A percentile compares a stretch with the other conserved stretches of the same genome.
These are phyloP conservation scores for Podaxis rugospora DNA, from an alignment of 768 basidiomycete genomes.

Conservation along the genomic window DNA sequence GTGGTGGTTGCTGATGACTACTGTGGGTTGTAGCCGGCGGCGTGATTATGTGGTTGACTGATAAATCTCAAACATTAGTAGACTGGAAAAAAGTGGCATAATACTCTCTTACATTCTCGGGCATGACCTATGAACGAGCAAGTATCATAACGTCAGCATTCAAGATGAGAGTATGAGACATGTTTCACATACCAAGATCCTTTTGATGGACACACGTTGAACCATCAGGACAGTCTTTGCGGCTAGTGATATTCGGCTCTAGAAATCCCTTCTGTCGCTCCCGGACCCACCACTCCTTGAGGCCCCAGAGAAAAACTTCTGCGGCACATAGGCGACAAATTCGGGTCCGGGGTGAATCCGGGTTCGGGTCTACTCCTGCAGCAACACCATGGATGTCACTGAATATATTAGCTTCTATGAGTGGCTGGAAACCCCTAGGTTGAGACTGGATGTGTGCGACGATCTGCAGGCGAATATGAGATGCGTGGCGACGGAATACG, in stretches of 20 bases:
- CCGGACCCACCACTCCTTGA: conserved; percentile 80
- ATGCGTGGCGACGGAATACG: neutral
- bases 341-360: conserved; percentile 51
- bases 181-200: conserved; percentile 47
- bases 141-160: neutral
- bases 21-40: conserved; percentile 11
- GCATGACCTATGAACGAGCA: conserved; percentile 51
- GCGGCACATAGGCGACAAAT: conserved; percentile 73
- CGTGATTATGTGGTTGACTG: conserved; percentile 41
- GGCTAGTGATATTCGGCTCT: conserved; percentile 47
- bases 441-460: conserved; percentile 54
- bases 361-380: conserved; percentile 51
- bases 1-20: neutral
- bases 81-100: neutral
- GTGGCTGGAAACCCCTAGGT: conserved; percentile 57
- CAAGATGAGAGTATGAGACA: conserved; percentile 5
- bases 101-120: conserved; percentile 57
- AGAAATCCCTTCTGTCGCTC: conserved; percentile 69
- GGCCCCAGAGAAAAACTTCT: conserved; percentile 70
- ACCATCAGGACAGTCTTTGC: conserved; percentile 70
- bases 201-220: conserved; percentile 54
- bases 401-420: conserved; percentile 71
- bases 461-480: conserved; percentile 40
- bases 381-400: conserved; percentile 59
- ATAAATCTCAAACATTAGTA: neutral